These are phyloP conservation scores for Takashimella tepidaria DNA, from an alignment of 1,284 basidiomycete species.

Conservation along the genomic window DNA sequence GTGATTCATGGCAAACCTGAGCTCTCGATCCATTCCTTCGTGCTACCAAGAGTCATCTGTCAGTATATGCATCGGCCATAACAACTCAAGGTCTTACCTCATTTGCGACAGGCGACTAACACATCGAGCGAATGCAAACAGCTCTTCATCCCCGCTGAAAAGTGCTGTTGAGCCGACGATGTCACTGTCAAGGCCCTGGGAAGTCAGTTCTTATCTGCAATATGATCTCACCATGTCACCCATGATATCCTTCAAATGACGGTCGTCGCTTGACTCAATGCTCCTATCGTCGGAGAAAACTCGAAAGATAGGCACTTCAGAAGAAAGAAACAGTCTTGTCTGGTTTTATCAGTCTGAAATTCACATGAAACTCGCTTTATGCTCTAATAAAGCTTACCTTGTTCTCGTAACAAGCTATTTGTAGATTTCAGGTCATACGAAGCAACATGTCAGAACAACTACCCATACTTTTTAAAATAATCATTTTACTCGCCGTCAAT, in stretches of 20 bases:
- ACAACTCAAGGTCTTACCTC: constrained; percentile 51
- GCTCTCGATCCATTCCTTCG: constrained; percentile 19
- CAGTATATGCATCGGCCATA: not conserved
- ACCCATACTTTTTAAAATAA: not conserved
- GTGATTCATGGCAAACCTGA: not conserved
- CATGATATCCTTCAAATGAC: constrained; percentile 3
- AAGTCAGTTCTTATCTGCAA: not conserved
- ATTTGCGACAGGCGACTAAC: constrained; percentile 86
- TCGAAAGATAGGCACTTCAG: constrained; percentile 79
- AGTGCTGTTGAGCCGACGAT: constrained; percentile 74
- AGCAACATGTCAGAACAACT: constrained; percentile 8
- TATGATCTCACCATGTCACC: not conserved
- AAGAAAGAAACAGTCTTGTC: constrained; percentile 85
- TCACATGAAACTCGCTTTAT: not conserved
- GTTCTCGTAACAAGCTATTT: constrained; percentile 79
- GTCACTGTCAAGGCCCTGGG: constrained; percentile 68
- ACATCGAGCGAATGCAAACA: constrained; percentile 90
- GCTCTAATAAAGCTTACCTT: constrained; percentile 54
- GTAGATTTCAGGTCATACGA: no score
- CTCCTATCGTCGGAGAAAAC: constrained; percentile 71
- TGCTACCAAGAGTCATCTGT: not conserved
- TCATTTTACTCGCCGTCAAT: constrained; percentile 66
- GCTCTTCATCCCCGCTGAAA: constrained; percentile 87
- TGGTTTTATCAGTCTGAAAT: constrained; percentile 33
- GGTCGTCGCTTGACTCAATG: constrained; percentile 20